Base-by-base conservation (phyloP, 2,329 filamentous ascomycete species). In the Trichophyton rubrum region DNA sequence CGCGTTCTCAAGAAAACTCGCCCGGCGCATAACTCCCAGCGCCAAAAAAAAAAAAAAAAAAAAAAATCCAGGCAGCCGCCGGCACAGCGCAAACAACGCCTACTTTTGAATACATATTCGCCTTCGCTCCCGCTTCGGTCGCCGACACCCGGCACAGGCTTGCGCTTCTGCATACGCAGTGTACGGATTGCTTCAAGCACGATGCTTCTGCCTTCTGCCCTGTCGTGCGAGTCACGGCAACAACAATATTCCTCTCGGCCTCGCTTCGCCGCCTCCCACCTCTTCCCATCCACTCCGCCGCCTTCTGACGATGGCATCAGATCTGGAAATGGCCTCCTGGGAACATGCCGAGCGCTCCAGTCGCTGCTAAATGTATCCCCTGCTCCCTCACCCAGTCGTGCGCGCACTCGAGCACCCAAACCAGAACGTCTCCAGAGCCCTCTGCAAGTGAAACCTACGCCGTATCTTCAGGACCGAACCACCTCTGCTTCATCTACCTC, bases 141-240 rank as follows among this genome's bases (percentile, higher is more conserved):
- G 35, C 13, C 30, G 63, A 30, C 2, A 15, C 20, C 4, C 17
- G 4, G 22, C 27, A 35, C 27, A 55, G 13, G n/a, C 51, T 55
- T 55, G 20, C 45, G 45, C 45, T 51, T 47, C 45, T 51, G 45
- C 45, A 51, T 55, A 35, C 24, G n/a, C 27, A 55, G 51, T 35
- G 51, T 55, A 17, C 27, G 9, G 45, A 53, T 15, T 2, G 0
- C 27, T 17, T 20, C 51, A 27, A 41, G 33, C 64, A 65, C 43
- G 40, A 75, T 78, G 76, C 66, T 78, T 56, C 74, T 78, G 61
- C 76, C 75, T 61, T 78, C 76, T 7, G 76, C 76, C 35, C 67
- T 78, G 57, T 67, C 74, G 61, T 77, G 76, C 71, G 75, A 78
- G 64, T 66, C 69, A 67, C 71, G 71, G 64, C 72, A 69, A 64